Evolutionary conservation across 495 filamentous ascomycete species (phyloP), one percentile per base, ranked within the genome.

Genomic region (Neurospora tetrasperma): DNA sequence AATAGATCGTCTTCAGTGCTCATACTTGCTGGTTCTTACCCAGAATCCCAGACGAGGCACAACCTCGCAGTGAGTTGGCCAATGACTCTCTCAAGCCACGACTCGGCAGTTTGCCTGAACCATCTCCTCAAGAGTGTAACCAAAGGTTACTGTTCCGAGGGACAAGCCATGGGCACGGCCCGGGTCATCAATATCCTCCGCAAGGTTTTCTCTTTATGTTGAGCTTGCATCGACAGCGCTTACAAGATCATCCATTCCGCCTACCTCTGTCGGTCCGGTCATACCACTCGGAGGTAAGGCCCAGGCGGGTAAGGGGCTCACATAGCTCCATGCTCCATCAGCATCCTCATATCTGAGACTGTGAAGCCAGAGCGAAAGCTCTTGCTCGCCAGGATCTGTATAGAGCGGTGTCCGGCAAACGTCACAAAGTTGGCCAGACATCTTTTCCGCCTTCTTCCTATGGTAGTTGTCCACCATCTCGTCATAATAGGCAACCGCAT

Each of bases 331-430:
- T 18, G 85, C 83, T 9, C 94, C 95, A 10, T 89, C 87, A 20
- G 86, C 86, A 81, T 93, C 93, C 69, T 94, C 91, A 78, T 99
- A 99, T 40, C 92, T 88, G 71, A 91, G 89, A 42, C 95, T 95
- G 83, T 99, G 96, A 68, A 99, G 83, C 87, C 94, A 99, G 71
- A 99, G 91, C 4, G 92, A 93, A 27, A 99, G 85, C 84, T 99
- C 96, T 75, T 98, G 94, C 12, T 84, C 76, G 1, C 94, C 93
- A 0, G 96, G 96, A 78, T 99, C 96, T 12, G 92, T 94, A 80
- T 98, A 99, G 68, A 99, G 83, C 27, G 93, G 92, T 8, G 96
- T 95, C 59, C 90, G 86, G 82, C 96, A 99, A 42, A 96, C 80
- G 0, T 89, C 85, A 77, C 96, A 99, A 8, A 87, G 79, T 75